These are phyloP conservation scores for Hypoxylon lienhwacheense DNA, from an alignment of 495 filamentous ascomycete genomes.

Conservation along the genomic window DNA sequence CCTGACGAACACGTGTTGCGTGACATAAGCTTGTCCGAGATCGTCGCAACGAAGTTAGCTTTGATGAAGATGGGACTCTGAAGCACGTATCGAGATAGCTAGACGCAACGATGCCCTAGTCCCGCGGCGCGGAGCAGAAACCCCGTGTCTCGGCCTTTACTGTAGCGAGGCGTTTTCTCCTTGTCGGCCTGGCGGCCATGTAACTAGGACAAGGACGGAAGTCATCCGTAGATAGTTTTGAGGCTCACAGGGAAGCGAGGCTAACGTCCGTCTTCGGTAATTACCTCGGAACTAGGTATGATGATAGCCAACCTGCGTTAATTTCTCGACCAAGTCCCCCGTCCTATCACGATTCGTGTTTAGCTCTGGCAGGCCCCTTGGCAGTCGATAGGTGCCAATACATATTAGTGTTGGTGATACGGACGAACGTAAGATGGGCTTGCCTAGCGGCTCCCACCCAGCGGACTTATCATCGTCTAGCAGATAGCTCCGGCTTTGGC, in stretches of 20 bases:
- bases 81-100: slow-evolving; percentile 10
- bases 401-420: background rate
- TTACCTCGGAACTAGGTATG: background rate
- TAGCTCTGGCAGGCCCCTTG: background rate
- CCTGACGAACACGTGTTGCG: slow-evolving; percentile 13
- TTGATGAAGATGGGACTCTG: background rate
- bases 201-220: background rate
- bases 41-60: slow-evolving; percentile 4
- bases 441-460: background rate
- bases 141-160: slow-evolving; percentile 2
- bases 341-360: slow-evolving; percentile 3
- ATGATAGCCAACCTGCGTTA: slow-evolving; percentile 5
- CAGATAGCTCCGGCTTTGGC: background rate
- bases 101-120: slow-evolving; percentile 8
- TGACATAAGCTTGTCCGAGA: slow-evolving; percentile 19
- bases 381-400: slow-evolving; percentile 5
- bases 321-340: background rate
- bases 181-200: background rate
- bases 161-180: background rate
- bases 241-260: background rate
- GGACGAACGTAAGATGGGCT: background rate
- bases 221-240: background rate
- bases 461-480: slow-evolving; percentile 2
- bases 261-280: slow-evolving; percentile 1
- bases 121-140: background rate